These are phyloP conservation scores for Piper betle DNA, from an alignment of 164 flowering plant genomes.

Conservation along the genomic window DNA sequence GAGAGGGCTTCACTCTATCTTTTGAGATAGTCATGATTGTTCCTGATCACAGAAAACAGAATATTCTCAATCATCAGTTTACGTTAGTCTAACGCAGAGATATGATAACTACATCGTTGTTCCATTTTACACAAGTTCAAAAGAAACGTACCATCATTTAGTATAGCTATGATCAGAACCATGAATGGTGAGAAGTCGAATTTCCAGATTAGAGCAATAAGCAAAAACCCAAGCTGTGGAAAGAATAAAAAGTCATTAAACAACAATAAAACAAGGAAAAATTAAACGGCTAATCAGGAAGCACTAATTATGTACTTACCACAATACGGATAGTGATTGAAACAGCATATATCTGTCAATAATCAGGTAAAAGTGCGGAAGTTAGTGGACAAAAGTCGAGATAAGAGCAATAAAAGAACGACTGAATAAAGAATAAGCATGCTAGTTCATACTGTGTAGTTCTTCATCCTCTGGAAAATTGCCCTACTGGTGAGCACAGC, in stretches of 20 bases:
- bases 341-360: constrained; percentile 82
- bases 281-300: not conserved
- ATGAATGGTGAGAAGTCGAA: constrained; percentile 93
- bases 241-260: not conserved
- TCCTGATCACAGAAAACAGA: constrained; percentile 25
- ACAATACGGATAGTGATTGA: constrained; percentile 96
- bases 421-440: not conserved
- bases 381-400: not conserved
- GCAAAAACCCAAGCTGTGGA: constrained; percentile 74
- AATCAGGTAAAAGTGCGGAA: not conserved
- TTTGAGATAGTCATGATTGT: constrained; percentile 98
- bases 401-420: not conserved
- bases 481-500: constrained; percentile 96
- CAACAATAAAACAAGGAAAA: not conserved
- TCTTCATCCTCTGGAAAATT: constrained; percentile 98
- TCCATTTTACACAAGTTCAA: not conserved
- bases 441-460: constrained; percentile 47
- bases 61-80: not conserved
- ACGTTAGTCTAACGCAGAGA: not conserved
- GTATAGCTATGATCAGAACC: constrained; percentile 94
- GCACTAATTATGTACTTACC: constrained; percentile 32
- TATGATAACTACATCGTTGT: not conserved
- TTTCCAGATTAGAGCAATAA: constrained; percentile 89
- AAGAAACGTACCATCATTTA: constrained; percentile 65
- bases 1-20: constrained; percentile 96